Evolutionary conservation across 2,329 filamentous ascomycete genomes (phyloP).

Genomic region (Aplosporella prunicola): DNA sequence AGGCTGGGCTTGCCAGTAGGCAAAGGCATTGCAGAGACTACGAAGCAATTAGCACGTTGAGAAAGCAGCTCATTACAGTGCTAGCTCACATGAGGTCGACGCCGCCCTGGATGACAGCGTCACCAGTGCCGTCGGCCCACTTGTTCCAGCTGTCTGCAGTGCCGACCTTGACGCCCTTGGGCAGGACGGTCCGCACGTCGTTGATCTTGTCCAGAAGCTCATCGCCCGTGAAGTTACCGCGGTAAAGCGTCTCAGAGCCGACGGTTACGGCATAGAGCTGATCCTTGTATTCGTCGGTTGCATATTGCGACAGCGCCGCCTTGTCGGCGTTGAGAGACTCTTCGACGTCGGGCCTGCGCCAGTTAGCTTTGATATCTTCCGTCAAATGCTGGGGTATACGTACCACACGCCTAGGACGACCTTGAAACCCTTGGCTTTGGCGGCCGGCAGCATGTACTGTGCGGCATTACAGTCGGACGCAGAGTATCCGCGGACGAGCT

Average conservation of each 20-base stretch:
- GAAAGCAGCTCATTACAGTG: not conserved
- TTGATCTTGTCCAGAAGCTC: slow-evolving; percentile 53
- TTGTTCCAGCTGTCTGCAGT: slow-evolving; percentile 69
- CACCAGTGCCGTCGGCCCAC: slow-evolving; percentile 57
- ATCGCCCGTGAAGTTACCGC: slow-evolving; percentile 54
- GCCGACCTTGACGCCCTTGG: slow-evolving; percentile 45
- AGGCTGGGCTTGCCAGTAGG: slow-evolving; percentile 60
- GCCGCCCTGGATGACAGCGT: slow-evolving; percentile 50
- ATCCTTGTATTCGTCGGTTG: slow-evolving; percentile 40
- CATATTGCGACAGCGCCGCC: slow-evolving; percentile 44
- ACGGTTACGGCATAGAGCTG: slow-evolving; percentile 61
- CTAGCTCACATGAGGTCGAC: slow-evolving; percentile 51
- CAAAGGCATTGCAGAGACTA: slow-evolving; percentile 59
- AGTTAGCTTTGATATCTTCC: too few relatives aligned
- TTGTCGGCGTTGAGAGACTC: slow-evolving; percentile 53
- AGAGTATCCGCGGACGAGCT: slow-evolving; percentile 57
- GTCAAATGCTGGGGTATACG: slow-evolving; percentile 15
- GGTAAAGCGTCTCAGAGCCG: slow-evolving; percentile 62
- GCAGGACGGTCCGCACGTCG: slow-evolving; percentile 48
- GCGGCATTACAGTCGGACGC: slow-evolving; percentile 58
- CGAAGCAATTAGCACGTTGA: not conserved
- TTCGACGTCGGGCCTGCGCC: slow-evolving; percentile 52
- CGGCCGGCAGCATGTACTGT: slow-evolving; percentile 54
- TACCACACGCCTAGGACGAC: slow-evolving; percentile 64
- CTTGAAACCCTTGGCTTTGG: slow-evolving; percentile 54